Evolutionary conservation across 331 rosid genomes (phyloP), one percentile per base, ranked within the genome.

Genomic region (Cydonia oblonga): DNA sequence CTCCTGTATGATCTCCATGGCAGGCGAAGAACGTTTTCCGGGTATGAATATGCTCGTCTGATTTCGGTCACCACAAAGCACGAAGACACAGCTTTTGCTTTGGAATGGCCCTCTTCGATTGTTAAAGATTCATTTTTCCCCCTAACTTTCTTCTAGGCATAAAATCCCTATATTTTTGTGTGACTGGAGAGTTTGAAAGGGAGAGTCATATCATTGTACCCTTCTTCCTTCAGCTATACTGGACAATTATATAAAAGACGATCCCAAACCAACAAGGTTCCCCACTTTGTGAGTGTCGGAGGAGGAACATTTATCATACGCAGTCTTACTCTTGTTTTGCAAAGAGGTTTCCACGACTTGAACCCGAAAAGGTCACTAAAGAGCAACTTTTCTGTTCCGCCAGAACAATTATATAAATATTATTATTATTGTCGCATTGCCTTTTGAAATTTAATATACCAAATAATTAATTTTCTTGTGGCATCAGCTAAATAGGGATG

Each of bases 1-100:
- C 69, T 69, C 40, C 6, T 46, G 49, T 62, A 75, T 67, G 32
- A 40, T 73, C 53, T 20, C 30, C 46, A 12, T 78, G 72, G 72
- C 92, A 90, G 96, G 88, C 83, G 69, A 90, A 88, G 75, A 81
- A 74, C 14, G 28, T 71, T 65, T 38, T 88, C 62, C 63, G 85
- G 53, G 68, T 58, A 22, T 69, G 61, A 80, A 61, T 51, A 59
- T 49, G 30, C 58, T 60, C 30, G 5, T 58, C 3, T 9, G 59
- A 57, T 70, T 42, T 60, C 40, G 22, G 49, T 28, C 22, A 42
- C 20, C 59, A 14, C 28, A 23, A 71, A 58, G 66, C 46, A n/a
- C 15, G 76, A 72, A 42, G 23, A 51, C 29, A 2, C 57, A 13
- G 29, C 46, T 71, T 59, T 49, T 26, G 23, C 49, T 42, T 72